Evolutionary conservation across 257 asterid genomes (phyloP).

Genomic region (Solanum clarkiae): DNA sequence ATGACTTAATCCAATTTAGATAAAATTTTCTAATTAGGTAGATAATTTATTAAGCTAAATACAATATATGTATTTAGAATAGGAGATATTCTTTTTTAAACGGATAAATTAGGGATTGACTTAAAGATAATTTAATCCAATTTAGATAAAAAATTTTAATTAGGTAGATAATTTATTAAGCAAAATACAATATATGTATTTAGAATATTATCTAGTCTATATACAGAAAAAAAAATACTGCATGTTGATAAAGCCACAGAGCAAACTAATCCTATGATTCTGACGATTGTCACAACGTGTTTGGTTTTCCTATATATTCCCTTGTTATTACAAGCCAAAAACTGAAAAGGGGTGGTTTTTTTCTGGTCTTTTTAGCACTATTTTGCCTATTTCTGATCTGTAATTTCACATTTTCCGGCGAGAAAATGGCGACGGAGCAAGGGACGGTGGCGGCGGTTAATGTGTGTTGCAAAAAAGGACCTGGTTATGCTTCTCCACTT

Average conservation of each 20-base stretch:
- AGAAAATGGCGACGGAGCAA: slow-evolving; percentile 57
- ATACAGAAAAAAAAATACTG: background rate
- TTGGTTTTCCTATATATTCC: background rate
- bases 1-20: too few relatives aligned
- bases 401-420: background rate
- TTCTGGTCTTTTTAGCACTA: background rate
- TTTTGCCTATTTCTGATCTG: background rate
- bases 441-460: slow-evolving; percentile 21
- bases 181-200: background rate
- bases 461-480: slow-evolving; percentile 62
- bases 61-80: too few relatives aligned
- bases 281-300: background rate
- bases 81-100: too few relatives aligned
- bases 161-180: background rate
- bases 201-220: background rate
- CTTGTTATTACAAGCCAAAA: background rate
- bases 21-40: too few relatives aligned
- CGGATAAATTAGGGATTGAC: too few relatives aligned
- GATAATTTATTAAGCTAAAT: too few relatives aligned
- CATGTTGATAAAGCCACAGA: background rate
- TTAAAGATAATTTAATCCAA: background rate
- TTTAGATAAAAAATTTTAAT: background rate
- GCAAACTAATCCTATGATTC: background rate
- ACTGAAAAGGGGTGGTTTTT: background rate
- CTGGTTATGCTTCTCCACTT: slow-evolving; percentile 83